Evolutionary conservation across 2,329 filamentous ascomycete genomes (phyloP), one percentile per base, ranked within the genome.

Genomic region (Magnaporthales sp.): DNA sequence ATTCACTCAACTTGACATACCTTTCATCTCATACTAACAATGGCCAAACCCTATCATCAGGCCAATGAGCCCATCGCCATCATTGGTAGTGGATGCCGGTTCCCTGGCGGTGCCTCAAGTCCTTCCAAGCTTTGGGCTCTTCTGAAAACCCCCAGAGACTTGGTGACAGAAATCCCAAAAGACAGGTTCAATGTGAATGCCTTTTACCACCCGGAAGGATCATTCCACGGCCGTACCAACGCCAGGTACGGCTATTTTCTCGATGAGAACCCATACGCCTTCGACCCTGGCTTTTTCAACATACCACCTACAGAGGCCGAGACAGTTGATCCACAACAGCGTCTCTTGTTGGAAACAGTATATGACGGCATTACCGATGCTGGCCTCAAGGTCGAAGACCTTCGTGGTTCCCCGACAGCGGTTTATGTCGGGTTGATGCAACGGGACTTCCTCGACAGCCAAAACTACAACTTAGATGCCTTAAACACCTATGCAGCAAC

Each of bases 401-500:
- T n/a, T n/a, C n/a, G n/a, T n/a, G n/a, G n/a, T n/a, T n/a, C n/a
- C n/a, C n/a, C n/a, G n/a, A n/a, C n/a, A n/a, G n/a, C n/a, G n/a
- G n/a, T n/a, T n/a, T n/a, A n/a, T n/a, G n/a, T n/a, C n/a, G n/a
- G n/a, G n/a, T n/a, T n/a, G n/a, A n/a, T n/a, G n/a, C n/a, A n/a
- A n/a, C n/a, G n/a, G n/a, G n/a, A n/a, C n/a, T n/a, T n/a, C n/a
- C n/a, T n/a, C n/a, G n/a, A n/a, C n/a, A n/a, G n/a, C n/a, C n/a
- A n/a, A n/a, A n/a, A n/a, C n/a, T n/a, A n/a, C n/a, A n/a, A 74
- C 10, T 67, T 69, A 29, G 71, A 76, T 54, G 73, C 70, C 7
- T 68, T 75, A 8, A 77, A 69, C 67, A 76, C 77, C 67, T 80
- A 81, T 69, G 73, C 74, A 60, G 76, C 77, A 10, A 81, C 80